A percentile compares a stretch with the other conserved stretches of the same genome.
phyloP scores from a whole-genome alignment of 176 grass and related monocot species.

The Oryza meridionalis region DNA sequence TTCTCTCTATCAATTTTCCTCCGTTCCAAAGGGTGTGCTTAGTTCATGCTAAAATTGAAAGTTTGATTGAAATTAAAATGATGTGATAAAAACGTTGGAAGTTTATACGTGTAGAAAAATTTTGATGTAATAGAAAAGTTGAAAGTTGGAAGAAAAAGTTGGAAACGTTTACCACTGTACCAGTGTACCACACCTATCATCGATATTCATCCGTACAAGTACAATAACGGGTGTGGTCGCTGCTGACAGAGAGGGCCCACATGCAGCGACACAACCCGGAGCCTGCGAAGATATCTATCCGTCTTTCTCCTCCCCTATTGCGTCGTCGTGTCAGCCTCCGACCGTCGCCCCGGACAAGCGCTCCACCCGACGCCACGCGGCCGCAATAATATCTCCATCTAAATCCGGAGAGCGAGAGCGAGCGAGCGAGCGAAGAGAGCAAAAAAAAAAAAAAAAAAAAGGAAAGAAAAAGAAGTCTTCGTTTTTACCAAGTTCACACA shows the following conservation, averaged over 20 bases:
- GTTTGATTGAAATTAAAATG: no score
- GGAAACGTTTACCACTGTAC: no score
- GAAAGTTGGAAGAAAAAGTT: no score
- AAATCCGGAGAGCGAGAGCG: not conserved
- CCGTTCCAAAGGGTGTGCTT: no score
- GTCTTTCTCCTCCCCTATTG: not conserved
- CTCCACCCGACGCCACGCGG: not conserved
- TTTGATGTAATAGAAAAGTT: no score
- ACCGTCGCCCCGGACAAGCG: not conserved
- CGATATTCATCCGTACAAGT: no score
- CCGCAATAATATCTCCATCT: not conserved
- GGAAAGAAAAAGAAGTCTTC: not conserved
- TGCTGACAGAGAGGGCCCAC: not conserved
- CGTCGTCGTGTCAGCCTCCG: not conserved
- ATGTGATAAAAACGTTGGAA: no score
- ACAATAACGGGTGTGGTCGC: no score
- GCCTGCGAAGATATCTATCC: not conserved
- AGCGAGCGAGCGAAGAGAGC: not conserved
- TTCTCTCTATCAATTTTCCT: no score
- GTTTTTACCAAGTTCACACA: conserved; percentile 42
- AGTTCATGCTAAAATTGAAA: no score
- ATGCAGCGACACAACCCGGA: not conserved
- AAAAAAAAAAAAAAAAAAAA: not conserved
- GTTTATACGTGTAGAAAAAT: no score
- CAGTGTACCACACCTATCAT: no score